A percentile compares a stretch with the other conserved stretches of the same genome.
Evolutionary conservation across 768 basidiomycete species (phyloP).

Genomic region (Pholiota conissans): DNA sequence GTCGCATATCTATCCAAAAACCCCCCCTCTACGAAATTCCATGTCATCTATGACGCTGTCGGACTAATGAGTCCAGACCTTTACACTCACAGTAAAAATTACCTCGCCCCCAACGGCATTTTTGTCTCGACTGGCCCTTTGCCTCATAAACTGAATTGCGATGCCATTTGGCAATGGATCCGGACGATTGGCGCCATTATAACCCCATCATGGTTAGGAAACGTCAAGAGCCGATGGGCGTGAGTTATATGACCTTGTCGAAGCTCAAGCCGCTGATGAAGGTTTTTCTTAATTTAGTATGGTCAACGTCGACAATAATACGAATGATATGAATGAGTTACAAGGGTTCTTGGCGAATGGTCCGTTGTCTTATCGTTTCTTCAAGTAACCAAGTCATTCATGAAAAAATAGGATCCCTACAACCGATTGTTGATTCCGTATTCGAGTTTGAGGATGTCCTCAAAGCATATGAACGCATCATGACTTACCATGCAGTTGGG

Average conservation of each 20-base stretch:
- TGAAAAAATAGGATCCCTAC: conserved; percentile 42
- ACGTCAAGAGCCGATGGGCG: conserved; percentile 47
- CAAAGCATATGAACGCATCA: conserved; percentile 61
- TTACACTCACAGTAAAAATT: conserved; percentile 50
- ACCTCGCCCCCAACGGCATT: conserved; percentile 51
- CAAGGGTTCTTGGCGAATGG: conserved; percentile 42
- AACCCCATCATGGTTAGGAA: conserved; percentile 54
- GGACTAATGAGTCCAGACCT: conserved; percentile 49
- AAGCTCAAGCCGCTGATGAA: no score
- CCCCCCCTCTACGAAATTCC: conserved; percentile 50
- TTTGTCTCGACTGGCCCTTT: conserved; percentile 56
- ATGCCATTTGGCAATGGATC: conserved; percentile 32
- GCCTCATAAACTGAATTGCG: conserved; percentile 28
- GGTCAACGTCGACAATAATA: conserved; percentile 24
- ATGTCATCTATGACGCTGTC: conserved; percentile 61
- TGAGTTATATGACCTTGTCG: conserved; percentile 27
- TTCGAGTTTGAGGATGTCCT: conserved; percentile 54
- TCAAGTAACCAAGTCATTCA: no score
- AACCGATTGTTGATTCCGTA: conserved; percentile 59
- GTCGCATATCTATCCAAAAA: conserved; percentile 42
- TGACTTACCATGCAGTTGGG: conserved; percentile 57
- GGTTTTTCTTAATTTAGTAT: conserved; percentile 27
- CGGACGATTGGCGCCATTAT: conserved; percentile 33
- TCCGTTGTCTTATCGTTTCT: conserved; percentile 14
- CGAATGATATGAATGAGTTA: conserved; percentile 35